These are phyloP conservation scores for Rubia occidens DNA, from an alignment of 305 asterid genomes.

Conservation along the genomic window DNA sequence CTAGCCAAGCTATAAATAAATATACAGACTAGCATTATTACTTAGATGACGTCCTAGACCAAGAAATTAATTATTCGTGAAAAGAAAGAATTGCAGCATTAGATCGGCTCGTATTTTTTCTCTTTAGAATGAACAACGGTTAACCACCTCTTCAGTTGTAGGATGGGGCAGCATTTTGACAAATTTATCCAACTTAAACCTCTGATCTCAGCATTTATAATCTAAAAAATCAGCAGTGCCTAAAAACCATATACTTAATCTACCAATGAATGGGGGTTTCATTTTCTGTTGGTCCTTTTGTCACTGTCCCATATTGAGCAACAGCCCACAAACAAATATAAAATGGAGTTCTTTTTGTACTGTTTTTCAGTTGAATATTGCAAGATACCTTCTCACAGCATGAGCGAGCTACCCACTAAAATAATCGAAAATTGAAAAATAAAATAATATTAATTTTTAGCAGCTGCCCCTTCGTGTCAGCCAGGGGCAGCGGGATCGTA, in stretches of 20 bases:
- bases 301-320: slow-evolving; percentile 20
- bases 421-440: neutral
- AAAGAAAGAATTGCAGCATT: neutral
- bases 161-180: slow-evolving; percentile 1
- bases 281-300: slow-evolving; percentile 8
- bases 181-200: neutral
- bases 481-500: neutral
- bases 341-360: slow-evolving; percentile 1
- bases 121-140: neutral
- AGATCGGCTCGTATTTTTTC: neutral
- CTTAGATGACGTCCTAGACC: neutral
- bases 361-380: neutral
- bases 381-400: neutral
- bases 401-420: neutral
- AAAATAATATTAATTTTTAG: neutral
- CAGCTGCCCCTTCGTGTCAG: neutral
- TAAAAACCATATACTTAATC: neutral
- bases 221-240: neutral
- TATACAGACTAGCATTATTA: neutral
- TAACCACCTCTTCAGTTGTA: slow-evolving; percentile 10
- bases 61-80: neutral
- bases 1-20: no score
- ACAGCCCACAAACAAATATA: slow-evolving; percentile 18
- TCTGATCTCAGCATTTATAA: neutral
- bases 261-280: neutral